These are phyloP conservation scores for Colletotrichum tabaci DNA, from an alignment of 2,329 filamentous ascomycete genomes.

Conservation along the genomic window DNA sequence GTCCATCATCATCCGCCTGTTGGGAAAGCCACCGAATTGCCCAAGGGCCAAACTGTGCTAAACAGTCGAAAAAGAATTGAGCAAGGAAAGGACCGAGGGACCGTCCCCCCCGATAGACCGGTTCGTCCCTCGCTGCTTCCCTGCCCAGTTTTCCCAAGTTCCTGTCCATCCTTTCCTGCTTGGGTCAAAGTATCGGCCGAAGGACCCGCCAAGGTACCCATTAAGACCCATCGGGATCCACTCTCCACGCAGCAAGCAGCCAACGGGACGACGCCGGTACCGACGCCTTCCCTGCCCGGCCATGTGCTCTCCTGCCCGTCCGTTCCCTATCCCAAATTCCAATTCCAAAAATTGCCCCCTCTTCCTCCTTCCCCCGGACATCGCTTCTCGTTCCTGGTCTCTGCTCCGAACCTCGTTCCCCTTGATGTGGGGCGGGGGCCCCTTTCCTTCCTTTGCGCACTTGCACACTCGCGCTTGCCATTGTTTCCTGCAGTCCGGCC, in stretches of 20 bases:
- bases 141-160: neutral
- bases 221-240: neutral
- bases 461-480: neutral
- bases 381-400: constrained; percentile 27
- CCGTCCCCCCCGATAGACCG: constrained; percentile 31
- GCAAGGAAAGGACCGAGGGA: constrained; percentile 32
- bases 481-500: neutral
- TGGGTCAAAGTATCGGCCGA: neutral
- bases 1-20: neutral
- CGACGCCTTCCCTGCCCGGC: constrained; percentile 26
- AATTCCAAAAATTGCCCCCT: neutral
- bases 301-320: constrained; percentile 36
- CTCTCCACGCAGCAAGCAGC: neutral
- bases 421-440: constrained; percentile 17
- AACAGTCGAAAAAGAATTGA: neutral
- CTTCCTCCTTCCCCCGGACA: constrained; percentile 19
- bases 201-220: neutral
- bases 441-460: neutral
- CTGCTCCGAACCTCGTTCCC: constrained; percentile 24
- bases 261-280: constrained; percentile 1
- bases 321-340: neutral
- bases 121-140: constrained; percentile 30
- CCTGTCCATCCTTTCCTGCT: constrained; percentile 31
- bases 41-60: neutral
- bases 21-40: neutral